A percentile compares a stretch with the other conserved stretches of the same genome.
phyloP scores from a whole-genome alignment of 2,329 filamentous ascomycete species.

The Ampelomyces quisqualis region DNA sequence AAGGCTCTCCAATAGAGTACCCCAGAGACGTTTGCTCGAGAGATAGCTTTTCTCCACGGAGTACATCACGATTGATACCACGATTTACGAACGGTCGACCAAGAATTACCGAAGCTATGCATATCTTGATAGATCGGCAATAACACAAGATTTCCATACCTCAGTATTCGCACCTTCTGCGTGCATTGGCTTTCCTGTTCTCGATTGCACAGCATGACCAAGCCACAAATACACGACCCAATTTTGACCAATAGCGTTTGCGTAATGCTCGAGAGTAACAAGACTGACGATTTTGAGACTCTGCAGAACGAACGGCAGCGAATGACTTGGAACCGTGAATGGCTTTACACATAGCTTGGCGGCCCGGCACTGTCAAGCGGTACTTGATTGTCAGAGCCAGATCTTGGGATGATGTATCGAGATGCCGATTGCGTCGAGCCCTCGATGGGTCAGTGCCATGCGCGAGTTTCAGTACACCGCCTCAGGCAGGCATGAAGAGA shows the following conservation, averaged over 20 bases:
- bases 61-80: constrained; percentile 41
- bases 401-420: constrained; percentile 7
- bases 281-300: too few species aligned
- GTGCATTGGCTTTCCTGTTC: neutral
- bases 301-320: too few species aligned
- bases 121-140: neutral
- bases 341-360: neutral
- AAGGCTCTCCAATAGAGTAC: constrained; percentile 58
- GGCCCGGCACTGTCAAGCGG: constrained; percentile 2
- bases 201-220: too few species aligned
- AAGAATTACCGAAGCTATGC: constrained; percentile 21
- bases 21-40: constrained; percentile 1
- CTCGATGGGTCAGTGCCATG: constrained; percentile 51
- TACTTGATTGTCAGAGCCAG: constrained; percentile 3
- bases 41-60: constrained; percentile 12
- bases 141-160: neutral
- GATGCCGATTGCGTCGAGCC: constrained; percentile 2
- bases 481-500: constrained; percentile 28
- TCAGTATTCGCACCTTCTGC: neutral
- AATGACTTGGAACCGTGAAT: too few species aligned
- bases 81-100: constrained; percentile 23
- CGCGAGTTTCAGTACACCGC: constrained; percentile 65
- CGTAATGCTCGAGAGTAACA: too few species aligned
- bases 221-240: too few species aligned
- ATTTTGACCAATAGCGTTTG: too few species aligned